Conservation (phyloP, 2,329 filamentous ascomycete genomes). For the Epichloe glyceriae region DNA sequence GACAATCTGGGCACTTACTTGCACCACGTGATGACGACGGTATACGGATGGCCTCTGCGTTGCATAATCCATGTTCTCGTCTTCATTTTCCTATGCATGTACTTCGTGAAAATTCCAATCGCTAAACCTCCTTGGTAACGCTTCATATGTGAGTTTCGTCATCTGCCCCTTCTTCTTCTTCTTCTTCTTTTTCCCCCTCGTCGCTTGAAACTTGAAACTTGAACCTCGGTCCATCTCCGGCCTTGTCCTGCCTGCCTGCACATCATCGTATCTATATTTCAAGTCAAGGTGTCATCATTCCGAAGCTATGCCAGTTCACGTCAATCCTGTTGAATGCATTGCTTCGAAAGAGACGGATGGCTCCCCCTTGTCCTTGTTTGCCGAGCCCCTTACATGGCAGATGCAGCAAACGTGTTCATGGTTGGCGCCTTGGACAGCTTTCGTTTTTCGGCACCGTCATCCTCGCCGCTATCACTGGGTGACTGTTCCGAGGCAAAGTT, state of each 20-base stretch:
- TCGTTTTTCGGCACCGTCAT: slow-evolving; percentile 11
- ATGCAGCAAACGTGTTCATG: slow-evolving; percentile 26
- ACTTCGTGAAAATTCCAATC: neutral
- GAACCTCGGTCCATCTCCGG: neutral
- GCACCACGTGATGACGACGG: too few species aligned
- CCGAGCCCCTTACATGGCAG: slow-evolving; percentile 15
- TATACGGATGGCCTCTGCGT: too few species aligned
- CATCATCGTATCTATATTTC: neutral
- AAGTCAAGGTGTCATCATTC: neutral
- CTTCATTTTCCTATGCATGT: neutral
- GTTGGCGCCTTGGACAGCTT: slow-evolving; percentile 18
- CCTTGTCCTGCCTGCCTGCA: neutral
- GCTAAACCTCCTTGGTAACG: neutral
- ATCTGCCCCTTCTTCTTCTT: neutral
- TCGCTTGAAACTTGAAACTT: neutral
- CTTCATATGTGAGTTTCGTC: neutral
- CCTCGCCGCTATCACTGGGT: slow-evolving; percentile 27
- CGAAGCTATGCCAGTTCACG: neutral
- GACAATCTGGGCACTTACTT: too few species aligned
- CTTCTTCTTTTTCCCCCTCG: too few species aligned
- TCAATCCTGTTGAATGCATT: neutral
- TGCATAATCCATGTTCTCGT: too few species aligned
- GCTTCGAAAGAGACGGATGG: neutral
- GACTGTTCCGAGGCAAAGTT: slow-evolving; percentile 28
- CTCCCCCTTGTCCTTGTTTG: neutral